Percentiles rank a stretch among this genome's conserved stretches.
Conservation (phyloP, 306 rosid genomes). For the Lablab purpureus region DNA sequence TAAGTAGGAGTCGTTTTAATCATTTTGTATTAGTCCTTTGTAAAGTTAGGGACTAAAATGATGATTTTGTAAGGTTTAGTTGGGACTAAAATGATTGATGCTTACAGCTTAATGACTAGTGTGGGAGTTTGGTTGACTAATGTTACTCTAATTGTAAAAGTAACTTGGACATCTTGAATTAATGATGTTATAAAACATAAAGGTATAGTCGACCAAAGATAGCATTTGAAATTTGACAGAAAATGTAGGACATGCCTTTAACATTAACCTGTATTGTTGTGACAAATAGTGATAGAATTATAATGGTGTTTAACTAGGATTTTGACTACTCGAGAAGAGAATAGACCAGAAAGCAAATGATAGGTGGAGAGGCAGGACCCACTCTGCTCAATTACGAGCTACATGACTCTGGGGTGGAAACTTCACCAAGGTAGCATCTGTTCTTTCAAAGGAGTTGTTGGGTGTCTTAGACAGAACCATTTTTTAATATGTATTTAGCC, state of each 20-base stretch:
- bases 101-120: neutral
- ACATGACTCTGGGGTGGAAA: slow-evolving; percentile 19
- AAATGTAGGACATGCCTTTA: neutral
- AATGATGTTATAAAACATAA: neutral
- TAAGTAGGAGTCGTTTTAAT: neutral
- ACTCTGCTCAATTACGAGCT: slow-evolving; percentile 25
- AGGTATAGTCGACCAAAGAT: neutral
- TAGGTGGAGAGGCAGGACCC: slow-evolving; percentile 16
- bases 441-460: slow-evolving; percentile 45
- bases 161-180: neutral
- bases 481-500: slow-evolving; percentile 20
- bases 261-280: neutral
- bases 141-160: neutral
- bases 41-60: neutral
- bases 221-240: neutral
- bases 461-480: slow-evolving; percentile 30
- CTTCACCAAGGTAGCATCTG: slow-evolving; percentile 33
- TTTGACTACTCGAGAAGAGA: slow-evolving; percentile 39
- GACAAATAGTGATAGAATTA: slow-evolving; percentile 31
- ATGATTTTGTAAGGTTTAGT: neutral
- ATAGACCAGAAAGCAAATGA: slow-evolving; percentile 38
- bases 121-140: neutral
- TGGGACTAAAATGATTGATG: neutral
- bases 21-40: neutral
- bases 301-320: slow-evolving; percentile 25